phyloP scores from a whole-genome alignment of 1,284 basidiomycete genomes.

The Binderoboletus segoi region DNA sequence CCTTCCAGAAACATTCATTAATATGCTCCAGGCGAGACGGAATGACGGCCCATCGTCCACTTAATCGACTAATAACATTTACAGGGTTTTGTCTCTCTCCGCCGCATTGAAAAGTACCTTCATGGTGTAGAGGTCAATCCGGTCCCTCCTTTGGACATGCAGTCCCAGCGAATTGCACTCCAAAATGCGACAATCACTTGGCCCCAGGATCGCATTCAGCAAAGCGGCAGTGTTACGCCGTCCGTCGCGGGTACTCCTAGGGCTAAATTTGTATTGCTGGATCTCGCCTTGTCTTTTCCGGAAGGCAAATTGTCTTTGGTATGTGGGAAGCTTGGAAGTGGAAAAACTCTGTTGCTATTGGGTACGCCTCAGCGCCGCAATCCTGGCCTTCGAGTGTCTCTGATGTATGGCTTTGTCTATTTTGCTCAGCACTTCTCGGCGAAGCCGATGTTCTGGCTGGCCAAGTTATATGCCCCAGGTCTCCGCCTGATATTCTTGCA shows the following conservation, averaged over 20 bases:
- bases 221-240: constrained; percentile 47
- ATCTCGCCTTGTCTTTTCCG: constrained; percentile 81
- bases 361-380: constrained; percentile 40
- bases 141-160: constrained; percentile 58
- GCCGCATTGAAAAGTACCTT: constrained; percentile 91
- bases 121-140: constrained; percentile 67
- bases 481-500: constrained; percentile 78
- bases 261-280: constrained; percentile 79
- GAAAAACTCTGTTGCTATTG: constrained; percentile 81
- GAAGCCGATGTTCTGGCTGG: constrained; percentile 87
- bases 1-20: constrained; percentile 89
- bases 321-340: constrained; percentile 81
- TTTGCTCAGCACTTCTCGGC: constrained; percentile 71
- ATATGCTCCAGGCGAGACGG: constrained; percentile 69
- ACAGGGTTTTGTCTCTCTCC: constrained; percentile 82
- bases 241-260: constrained; percentile 73
- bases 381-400: not conserved
- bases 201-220: constrained; percentile 71
- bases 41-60: not conserved
- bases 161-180: constrained; percentile 66
- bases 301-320: constrained; percentile 76
- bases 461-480: constrained; percentile 79
- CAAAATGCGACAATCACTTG: constrained; percentile 87
- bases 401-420: constrained; percentile 16
- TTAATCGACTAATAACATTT: constrained; percentile 4